phyloP scores from a whole-genome alignment of 2,329 filamentous ascomycete species.

The Parafenestella ontariensis region DNA sequence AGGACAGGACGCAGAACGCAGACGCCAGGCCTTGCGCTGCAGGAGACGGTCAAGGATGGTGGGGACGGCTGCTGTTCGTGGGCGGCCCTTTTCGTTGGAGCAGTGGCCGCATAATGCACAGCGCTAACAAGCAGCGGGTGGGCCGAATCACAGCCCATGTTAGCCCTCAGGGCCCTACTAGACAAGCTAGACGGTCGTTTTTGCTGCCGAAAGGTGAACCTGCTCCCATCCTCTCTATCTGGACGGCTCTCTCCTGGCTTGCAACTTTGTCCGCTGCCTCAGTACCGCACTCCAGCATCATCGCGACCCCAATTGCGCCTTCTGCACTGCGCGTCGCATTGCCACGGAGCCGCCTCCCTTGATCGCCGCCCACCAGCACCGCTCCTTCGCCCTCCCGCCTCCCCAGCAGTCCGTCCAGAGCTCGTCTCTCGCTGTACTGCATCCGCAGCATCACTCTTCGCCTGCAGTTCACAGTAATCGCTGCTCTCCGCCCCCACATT shows the following conservation, averaged over 20 bases:
- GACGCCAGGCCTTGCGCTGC: too few relatives aligned
- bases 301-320: conserved; percentile 7
- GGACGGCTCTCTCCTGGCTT: conserved; percentile 13
- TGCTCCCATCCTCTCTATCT: conserved; percentile 16
- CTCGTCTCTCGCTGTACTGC: neutral
- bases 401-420: conserved; percentile 3
- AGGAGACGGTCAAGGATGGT: neutral
- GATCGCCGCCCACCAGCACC: conserved; percentile 9
- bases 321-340: conserved; percentile 18
- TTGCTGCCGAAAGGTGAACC: conserved; percentile 28
- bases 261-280: neutral
- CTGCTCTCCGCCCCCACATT: conserved; percentile 18
- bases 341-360: conserved; percentile 15
- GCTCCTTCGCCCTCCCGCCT: conserved; percentile 10
- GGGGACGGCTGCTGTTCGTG: conserved; percentile 10
- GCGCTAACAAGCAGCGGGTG: conserved; percentile 24
- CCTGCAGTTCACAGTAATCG: conserved; percentile 2
- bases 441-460: conserved; percentile 11
- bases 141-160: conserved; percentile 30
- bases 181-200: conserved; percentile 29
- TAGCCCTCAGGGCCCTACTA: conserved; percentile 22
- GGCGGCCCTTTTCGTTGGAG: conserved; percentile 22
- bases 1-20: too few relatives aligned
- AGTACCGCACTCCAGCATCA: conserved; percentile 7
- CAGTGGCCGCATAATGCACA: conserved; percentile 24